Evolutionary conservation across 371 early-diverging fungal species (phyloP).

Genomic region (Blakeslea trispora): DNA sequence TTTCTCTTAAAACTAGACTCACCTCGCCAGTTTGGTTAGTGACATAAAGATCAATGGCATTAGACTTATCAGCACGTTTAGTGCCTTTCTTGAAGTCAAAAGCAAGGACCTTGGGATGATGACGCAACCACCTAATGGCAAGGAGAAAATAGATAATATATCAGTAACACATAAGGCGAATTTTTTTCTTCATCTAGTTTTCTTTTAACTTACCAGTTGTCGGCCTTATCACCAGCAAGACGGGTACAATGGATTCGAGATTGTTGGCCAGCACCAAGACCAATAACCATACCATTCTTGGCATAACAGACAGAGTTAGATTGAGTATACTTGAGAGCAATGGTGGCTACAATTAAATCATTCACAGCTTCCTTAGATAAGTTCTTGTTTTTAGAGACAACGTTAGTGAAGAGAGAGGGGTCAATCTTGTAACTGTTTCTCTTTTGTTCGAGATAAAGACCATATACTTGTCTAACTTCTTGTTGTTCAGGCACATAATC

Average conservation of each 20-base stretch:
- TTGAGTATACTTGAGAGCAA: constrained; percentile 97
- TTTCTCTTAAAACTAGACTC: not conserved
- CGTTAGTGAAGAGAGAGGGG: constrained; percentile 73
- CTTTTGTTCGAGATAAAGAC: constrained; percentile 87
- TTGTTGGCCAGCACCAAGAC: constrained; percentile 98
- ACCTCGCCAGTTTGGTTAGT: constrained; percentile 80
- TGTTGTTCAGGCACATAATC: constrained; percentile 79
- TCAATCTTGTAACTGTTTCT: constrained; percentile 85
- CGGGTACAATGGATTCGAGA: constrained; percentile 97
- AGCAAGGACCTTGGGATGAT: constrained; percentile 88
- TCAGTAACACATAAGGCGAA: not conserved
- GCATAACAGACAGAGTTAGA: constrained; percentile 98
- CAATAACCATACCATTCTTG: constrained; percentile 97
- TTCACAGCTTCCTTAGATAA: constrained; percentile 71
- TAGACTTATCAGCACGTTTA: constrained; percentile 95
- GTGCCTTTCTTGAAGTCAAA: constrained; percentile 84
- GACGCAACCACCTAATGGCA: constrained; percentile 85
- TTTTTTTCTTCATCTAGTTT: not conserved
- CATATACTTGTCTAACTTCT: constrained; percentile 95
- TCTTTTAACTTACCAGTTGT: constrained; percentile 73
- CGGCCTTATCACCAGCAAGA: constrained; percentile 98
- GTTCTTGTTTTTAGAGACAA: constrained; percentile 80
- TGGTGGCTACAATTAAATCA: constrained; percentile 94
- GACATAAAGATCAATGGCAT: constrained; percentile 95
- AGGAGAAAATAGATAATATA: not conserved